Conservation (phyloP, 257 asterid species). For the Rauvolfia tetraphylla region DNA sequence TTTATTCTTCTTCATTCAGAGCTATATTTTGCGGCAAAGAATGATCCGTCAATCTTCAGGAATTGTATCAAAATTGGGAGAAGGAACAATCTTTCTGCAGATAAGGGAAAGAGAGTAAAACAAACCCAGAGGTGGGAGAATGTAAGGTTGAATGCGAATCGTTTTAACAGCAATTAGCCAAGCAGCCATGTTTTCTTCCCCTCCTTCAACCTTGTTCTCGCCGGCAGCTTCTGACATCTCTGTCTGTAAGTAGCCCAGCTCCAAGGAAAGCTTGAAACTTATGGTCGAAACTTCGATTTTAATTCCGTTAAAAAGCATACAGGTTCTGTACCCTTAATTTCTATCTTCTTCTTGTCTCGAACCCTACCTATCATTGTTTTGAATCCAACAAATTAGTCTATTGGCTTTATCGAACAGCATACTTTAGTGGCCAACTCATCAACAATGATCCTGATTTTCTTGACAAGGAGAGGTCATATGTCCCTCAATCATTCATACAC, state of each 20-base stretch:
- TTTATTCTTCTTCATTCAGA: neutral
- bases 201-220: constrained; percentile 35
- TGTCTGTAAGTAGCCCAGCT: neutral
- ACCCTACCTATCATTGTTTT: neutral
- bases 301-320: neutral
- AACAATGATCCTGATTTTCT: neutral
- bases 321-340: neutral
- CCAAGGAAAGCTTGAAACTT: neutral
- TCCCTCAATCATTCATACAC: neutral
- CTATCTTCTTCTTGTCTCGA: no score
- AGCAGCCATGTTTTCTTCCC: constrained; percentile 85
- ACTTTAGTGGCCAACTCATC: neutral
- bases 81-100: neutral
- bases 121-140: constrained; percentile 75
- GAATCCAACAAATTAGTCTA: neutral
- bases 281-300: no score
- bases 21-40: neutral
- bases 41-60: neutral
- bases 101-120: neutral
- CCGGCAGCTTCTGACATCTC: constrained; percentile 45
- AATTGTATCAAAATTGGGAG: neutral
- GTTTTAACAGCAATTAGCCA: constrained; percentile 84
- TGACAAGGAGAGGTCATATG: neutral
- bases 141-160: constrained; percentile 78
- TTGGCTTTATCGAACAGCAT: neutral